These are phyloP conservation scores for Metschnikowia kofuensis DNA, from an alignment of 805 yeast species.

Conservation along the genomic window DNA sequence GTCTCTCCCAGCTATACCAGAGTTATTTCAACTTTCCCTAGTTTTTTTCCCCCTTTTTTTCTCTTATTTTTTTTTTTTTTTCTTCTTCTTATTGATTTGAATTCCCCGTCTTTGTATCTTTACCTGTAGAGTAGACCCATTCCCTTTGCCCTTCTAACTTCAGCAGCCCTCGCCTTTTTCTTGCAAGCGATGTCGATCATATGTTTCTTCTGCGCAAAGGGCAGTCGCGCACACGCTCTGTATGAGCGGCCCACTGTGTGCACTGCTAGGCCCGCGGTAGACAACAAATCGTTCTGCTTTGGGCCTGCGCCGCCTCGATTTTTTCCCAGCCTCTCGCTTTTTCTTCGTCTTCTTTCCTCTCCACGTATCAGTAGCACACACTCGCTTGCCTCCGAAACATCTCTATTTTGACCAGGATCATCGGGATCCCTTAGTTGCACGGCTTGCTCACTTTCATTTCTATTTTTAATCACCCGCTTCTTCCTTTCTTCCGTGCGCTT, in stretches of 20 bases:
- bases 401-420: too few relatives aligned
- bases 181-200: neutral
- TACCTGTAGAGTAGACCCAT: too few relatives aligned
- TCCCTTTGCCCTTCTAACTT: too few relatives aligned
- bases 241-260: constrained; percentile 3
- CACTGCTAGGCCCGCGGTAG: constrained; percentile 11
- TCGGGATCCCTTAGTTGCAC: neutral
- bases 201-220: neutral
- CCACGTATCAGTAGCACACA: neutral
- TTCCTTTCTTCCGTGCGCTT: too few relatives aligned
- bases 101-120: too few relatives aligned
- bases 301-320: neutral
- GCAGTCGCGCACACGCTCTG: neutral
- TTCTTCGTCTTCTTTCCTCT: neutral
- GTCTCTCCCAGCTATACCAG: too few relatives aligned
- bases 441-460: neutral
- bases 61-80: too few relatives aligned
- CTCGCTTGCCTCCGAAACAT: neutral
- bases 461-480: neutral
- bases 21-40: too few relatives aligned
- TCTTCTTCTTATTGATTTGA: too few relatives aligned
- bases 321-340: neutral
- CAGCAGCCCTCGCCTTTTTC: too few relatives aligned
- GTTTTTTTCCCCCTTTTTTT: too few relatives aligned
- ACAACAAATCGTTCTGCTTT: constrained; percentile 10